Base-by-base conservation (phyloP, 192 early-diverging fungal species). In the Mortierella hygrophila region DNA sequence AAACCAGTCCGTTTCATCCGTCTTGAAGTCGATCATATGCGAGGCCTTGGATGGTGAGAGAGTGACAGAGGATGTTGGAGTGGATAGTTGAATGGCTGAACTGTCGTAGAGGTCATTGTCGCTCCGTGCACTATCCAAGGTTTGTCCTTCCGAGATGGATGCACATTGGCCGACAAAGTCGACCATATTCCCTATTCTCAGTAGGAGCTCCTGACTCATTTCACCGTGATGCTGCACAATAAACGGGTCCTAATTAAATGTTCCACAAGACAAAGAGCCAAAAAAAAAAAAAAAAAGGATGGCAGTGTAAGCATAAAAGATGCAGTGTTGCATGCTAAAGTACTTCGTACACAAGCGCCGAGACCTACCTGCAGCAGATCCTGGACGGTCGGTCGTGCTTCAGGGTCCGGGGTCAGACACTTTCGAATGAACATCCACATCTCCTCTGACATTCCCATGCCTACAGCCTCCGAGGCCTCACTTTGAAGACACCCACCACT, bases 151-250 rank as follows among this genome's bases (percentile, higher is more conserved):
- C 0, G 78, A 80, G 4, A 85, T 76, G 2, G 47, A n/a, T 15
- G 83, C 70, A 37, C 83, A 85, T 3, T 85, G 83, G 38, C 80
- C 75, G 6, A 85, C 78, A 75, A 85, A 85, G 4, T 85, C 83
- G 69, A 85, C 73, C 83, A 85, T 85, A 9, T 70, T 68, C 41
- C 46, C 47, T 35, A 85, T 85, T 23, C 83, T 40, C 26, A 3
- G 40, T 35, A 77, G 55, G 0, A 85, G 69, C 46, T 80, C 83
- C n/a, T 46, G 42, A 6, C 78, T 77, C 38, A 46, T 37, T 13
- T 72, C 15, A 37, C 40, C 60, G 26, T 85, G 35, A 35, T 35
- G 1, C 42, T 52, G 73, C 7, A n/a, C 29, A 54, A 85, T 80
- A 46, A 85, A 80, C 29, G 83, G 74, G 21, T 85, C 83, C 75